Base-by-base conservation (phyloP, 768 basidiomycete species). In the Bullera alba region DNA sequence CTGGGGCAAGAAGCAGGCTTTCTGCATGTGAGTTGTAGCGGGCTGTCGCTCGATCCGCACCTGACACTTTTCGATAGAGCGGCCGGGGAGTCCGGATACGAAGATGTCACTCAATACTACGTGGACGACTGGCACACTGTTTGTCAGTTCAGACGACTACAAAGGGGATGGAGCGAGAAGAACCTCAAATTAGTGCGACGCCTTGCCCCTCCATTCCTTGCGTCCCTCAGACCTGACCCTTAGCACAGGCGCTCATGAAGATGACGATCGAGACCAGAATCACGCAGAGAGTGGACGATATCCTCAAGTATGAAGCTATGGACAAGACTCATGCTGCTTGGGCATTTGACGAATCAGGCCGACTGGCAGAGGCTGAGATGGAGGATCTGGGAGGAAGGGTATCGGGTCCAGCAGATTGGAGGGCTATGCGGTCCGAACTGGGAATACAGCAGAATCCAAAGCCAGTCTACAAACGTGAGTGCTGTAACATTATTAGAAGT, bases 1-100 rank as follows among this genome's bases (percentile, higher is more conserved):
- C 0, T 76, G 76, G 76, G 73, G 72, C 1, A 76, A 76, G 69
- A 70, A 70, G 49, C 72, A 74, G 59, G 70, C 68, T 29, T 75
- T 73, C 56, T 67, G 66, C 50, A 16, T 70, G 60, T 68, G 46
- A 65, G 60, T 54, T 69, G 22, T n/a, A n/a, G n/a, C n/a, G n/a
- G n/a, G 61, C 58, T 21, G 63, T 65, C 30, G 45, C 47, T 23
- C 43, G 39, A 12, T 54, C n/a, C 23, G 17, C 16, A 38, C 17
- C 48, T 39, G 25, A 49, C 22, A 32, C 42, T 16, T 16, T 5
- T 22, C 4, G 6, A 23, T 39, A 68, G 66, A 28, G 63, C 69
- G 7, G 54, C 63, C 44, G 67, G 67, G 14, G 51, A 39, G 10
- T 42, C 39, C 23, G 66, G 67, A 5, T 60, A 55, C 3, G 56